phyloP scores from a whole-genome alignment of 345 rosid genomes.

The Ceriops tagal region DNA sequence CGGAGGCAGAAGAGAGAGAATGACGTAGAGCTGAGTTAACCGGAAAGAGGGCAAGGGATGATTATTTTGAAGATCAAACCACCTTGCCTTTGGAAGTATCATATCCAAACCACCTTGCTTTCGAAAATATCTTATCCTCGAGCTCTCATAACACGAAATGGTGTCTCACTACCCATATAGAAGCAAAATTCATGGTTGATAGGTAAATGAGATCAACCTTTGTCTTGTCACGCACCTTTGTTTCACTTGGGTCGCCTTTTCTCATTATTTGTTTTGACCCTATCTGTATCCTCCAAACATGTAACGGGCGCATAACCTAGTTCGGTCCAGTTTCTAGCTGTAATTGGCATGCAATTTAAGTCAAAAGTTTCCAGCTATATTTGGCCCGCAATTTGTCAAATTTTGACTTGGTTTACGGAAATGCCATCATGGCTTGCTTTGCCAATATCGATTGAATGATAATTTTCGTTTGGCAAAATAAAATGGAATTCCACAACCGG shows the following conservation, averaged over 20 bases:
- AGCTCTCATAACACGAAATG: constrained; percentile 9
- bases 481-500: too few relatives aligned
- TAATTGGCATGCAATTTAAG: neutral
- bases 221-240: neutral
- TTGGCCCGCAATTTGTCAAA: neutral
- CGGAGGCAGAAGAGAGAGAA: neutral
- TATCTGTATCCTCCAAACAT: neutral
- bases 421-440: neutral
- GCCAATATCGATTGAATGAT: neutral
- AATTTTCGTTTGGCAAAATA: neutral
- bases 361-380: constrained; percentile 8
- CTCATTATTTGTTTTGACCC: neutral
- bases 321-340: too few relatives aligned
- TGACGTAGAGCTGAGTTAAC: neutral
- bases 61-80: neutral
- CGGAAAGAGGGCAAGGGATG: neutral
- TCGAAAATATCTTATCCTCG: constrained; percentile 16
- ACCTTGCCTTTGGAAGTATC: neutral
- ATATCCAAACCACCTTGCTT: constrained; percentile 9
- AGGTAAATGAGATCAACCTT: neutral
- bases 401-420: neutral
- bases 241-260: neutral
- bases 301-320: neutral
- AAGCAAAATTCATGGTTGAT: constrained; percentile 12
- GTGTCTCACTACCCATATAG: constrained; percentile 10